Evolutionary conservation across 768 basidiomycete species (phyloP).

Genomic region (Lyophyllum shimeji): DNA sequence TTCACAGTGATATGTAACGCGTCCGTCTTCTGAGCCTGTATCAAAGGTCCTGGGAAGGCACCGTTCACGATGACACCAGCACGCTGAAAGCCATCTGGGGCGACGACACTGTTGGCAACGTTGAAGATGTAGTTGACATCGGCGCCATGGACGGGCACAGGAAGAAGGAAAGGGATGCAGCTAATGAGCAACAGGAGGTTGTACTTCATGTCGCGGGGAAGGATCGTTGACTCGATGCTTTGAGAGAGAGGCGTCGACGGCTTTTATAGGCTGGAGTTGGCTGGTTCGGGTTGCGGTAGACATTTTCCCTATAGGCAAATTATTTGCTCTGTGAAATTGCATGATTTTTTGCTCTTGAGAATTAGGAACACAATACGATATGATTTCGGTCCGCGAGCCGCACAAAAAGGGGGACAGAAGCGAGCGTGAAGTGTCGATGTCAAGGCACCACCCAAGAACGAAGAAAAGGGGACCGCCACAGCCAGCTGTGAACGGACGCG

Average conservation of each 20-base stretch:
- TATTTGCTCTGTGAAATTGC: too few species aligned
- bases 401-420: neutral
- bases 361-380: neutral
- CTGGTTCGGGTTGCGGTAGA: neutral
- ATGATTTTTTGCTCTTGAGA: too few species aligned
- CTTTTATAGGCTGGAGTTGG: neutral
- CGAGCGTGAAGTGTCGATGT: neutral
- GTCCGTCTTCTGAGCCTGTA: conserved; percentile 39
- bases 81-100: conserved; percentile 42
- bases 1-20: conserved; percentile 30
- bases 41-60: conserved; percentile 36
- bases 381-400: neutral
- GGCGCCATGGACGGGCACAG: conserved; percentile 1
- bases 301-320: neutral
- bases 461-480: neutral
- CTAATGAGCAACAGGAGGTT: neutral
- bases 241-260: neutral
- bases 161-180: neutral
- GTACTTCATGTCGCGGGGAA: neutral
- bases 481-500: too few species aligned
- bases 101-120: conserved; percentile 35
- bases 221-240: neutral
- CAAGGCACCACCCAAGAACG: neutral
- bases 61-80: conserved; percentile 42
- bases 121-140: conserved; percentile 26